Base-by-base conservation (phyloP, 2,329 filamentous ascomycete species). In the Cercospora citrullina region DNA sequence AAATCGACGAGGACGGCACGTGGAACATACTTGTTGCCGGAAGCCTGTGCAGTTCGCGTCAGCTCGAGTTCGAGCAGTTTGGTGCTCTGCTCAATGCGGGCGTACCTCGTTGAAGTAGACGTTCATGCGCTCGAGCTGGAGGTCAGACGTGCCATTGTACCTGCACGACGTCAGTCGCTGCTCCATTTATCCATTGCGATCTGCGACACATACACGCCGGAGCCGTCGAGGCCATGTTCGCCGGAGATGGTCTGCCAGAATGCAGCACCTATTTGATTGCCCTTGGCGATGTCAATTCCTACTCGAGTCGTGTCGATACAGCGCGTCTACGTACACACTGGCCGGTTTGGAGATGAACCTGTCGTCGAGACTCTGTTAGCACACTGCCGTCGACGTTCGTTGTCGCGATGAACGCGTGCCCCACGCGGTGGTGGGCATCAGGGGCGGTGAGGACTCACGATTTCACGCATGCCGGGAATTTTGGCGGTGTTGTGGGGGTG, bases 221-320 rank as follows among this genome's bases (percentile, higher is more conserved):
- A 92, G 85, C 91, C 93, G 85, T 99, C 95, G 81, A 99, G 93
- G 80, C 95, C 95, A 84, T 99, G 95, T 88, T 87, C 85, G 78
- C 85, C 85, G 72, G 84, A 86, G 78, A 87, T 86, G 75, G 79
- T 84, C 80, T 86, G 84, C 84, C 95, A 99, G 89, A 99, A 99
- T 85, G 95, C 95, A 87, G 95, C 95, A 94, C 95, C 95, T 78
- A 98, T 97, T 92, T 99, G 95, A 91, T 99, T 99, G 89, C 95
- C 95, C 94, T 97, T 69, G 59, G 57, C 36, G 33, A 26, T 68
- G 71, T 69, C 62, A 72, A 72, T 71, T 45, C 63, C 71, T 30
- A 48, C 66, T 65, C 64, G 59, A 60, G 5, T 53, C 42, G 30
- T 72, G 74, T 77, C 66, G 75, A 33, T 21, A 64, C 51, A 70